Percentiles rank a stretch among this genome's conserved stretches.
Conservation (phyloP, 352 stramenopile species). For the Phytophthora brassicae region DNA sequence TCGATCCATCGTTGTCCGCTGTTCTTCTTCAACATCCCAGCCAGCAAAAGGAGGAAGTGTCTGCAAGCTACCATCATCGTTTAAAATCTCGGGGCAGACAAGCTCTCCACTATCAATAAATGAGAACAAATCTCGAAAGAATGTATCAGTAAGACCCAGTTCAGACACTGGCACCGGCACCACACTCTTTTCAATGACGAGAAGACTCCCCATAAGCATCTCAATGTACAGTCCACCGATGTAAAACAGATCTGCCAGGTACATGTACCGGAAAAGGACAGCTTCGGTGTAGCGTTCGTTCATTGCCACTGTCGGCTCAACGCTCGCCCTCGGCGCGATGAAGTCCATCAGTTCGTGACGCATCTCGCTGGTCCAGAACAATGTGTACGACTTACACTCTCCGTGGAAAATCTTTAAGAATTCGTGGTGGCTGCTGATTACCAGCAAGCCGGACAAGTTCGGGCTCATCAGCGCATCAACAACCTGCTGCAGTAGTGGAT, state of each 20-base stretch:
- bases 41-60: constrained; percentile 53
- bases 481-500: constrained; percentile 46
- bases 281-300: constrained; percentile 52
- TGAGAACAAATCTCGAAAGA: constrained; percentile 73
- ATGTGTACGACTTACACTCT: constrained; percentile 76
- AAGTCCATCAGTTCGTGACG: constrained; percentile 63
- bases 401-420: constrained; percentile 83
- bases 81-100: constrained; percentile 29
- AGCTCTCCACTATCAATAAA: constrained; percentile 79
- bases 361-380: constrained; percentile 85
- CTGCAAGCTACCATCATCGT: constrained; percentile 32
- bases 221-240: constrained; percentile 76
- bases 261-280: constrained; percentile 70
- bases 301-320: constrained; percentile 36
- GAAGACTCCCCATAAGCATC: constrained; percentile 70
- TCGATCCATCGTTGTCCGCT: constrained; percentile 54
- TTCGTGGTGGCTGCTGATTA: constrained; percentile 72
- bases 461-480: constrained; percentile 69
- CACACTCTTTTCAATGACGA: constrained; percentile 60
- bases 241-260: constrained; percentile 61
- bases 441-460: constrained; percentile 62
- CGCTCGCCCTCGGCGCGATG: constrained; percentile 38
- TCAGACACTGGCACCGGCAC: constrained; percentile 40
- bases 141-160: constrained; percentile 61
- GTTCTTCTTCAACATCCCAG: constrained; percentile 50